These are phyloP conservation scores for Leccinum barrowsii DNA, from an alignment of 768 basidiomycete species.

Conservation along the genomic window DNA sequence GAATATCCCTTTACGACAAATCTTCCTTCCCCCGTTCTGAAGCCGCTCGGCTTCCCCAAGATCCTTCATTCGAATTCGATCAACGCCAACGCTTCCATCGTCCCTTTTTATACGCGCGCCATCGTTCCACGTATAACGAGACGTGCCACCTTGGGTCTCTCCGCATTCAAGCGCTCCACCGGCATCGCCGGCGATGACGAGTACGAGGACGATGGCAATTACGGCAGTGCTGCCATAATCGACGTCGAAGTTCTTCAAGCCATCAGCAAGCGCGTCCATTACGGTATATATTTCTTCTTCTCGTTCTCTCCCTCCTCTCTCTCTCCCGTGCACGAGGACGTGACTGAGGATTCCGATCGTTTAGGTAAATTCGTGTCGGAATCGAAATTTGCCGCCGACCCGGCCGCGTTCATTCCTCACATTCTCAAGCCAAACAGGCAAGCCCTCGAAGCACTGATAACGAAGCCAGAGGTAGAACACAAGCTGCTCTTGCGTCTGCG, in stretches of 20 bases:
- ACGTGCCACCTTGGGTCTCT: conserved; percentile 62
- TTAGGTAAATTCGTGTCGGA: conserved; percentile 98
- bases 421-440: conserved; percentile 75
- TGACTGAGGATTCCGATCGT: conserved; percentile 1
- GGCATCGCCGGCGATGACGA: conserved; percentile 68
- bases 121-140: conserved; percentile 90
- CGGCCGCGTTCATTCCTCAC: conserved; percentile 87
- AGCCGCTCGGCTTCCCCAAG: conserved; percentile 65
- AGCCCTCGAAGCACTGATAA: conserved; percentile 83
- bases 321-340: background rate
- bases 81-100: conserved; percentile 85
- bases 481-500: conserved; percentile 77
- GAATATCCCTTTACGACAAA: conserved; percentile 91
- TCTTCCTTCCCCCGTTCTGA: conserved; percentile 81
- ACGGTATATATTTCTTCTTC: conserved; percentile 54
- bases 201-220: conserved; percentile 93
- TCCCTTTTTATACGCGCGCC: conserved; percentile 80
- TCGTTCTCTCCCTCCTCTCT: conserved; percentile 12
- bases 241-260: conserved; percentile 97
- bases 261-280: conserved; percentile 98
- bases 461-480: conserved; percentile 94
- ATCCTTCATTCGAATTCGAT: conserved; percentile 77
- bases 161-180: conserved; percentile 59
- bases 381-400: conserved; percentile 88
- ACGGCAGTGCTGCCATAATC: conserved; percentile 91